Percentiles rank a stretch among this genome's conserved stretches.
Evolutionary conservation across 306 rosid species (phyloP).

Genomic region (Ziziphus jujuba): DNA sequence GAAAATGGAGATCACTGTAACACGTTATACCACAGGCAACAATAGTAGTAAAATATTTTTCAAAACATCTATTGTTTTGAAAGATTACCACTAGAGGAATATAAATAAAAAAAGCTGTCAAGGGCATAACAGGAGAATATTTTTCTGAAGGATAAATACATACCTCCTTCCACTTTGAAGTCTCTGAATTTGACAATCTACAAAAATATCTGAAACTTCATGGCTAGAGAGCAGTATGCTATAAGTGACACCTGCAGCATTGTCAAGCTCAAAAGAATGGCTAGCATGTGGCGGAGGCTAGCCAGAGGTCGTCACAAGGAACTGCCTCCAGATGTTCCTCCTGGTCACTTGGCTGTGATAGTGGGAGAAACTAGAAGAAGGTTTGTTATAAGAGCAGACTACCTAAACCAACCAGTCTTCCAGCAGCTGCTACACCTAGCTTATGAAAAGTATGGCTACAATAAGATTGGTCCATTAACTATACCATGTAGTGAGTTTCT

Average conservation of each 20-base stretch:
- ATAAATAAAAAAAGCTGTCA: no score
- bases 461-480: constrained; percentile 40
- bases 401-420: constrained; percentile 27
- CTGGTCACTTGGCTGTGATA: constrained; percentile 26
- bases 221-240: no score
- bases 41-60: no score
- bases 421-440: constrained; percentile 43
- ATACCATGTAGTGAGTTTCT: constrained; percentile 51
- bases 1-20: no score
- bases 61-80: no score
- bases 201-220: no score
- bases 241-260: constrained; percentile 6
- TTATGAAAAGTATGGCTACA: constrained; percentile 43
- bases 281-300: constrained; percentile 43
- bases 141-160: no score
- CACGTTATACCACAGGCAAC: no score
- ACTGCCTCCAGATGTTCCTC: constrained; percentile 37
- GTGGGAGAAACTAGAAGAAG: constrained; percentile 22
- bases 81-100: no score
- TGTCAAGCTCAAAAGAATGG: constrained; percentile 14
- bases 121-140: no score
- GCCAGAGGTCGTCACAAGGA: constrained; percentile 24
- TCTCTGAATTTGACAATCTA: no score
- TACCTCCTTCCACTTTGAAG: no score
- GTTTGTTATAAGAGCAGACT: constrained; percentile 7